These are phyloP conservation scores for Wickerhamomyces canadensis DNA, from an alignment of 805 yeast species.

Conservation along the genomic window DNA sequence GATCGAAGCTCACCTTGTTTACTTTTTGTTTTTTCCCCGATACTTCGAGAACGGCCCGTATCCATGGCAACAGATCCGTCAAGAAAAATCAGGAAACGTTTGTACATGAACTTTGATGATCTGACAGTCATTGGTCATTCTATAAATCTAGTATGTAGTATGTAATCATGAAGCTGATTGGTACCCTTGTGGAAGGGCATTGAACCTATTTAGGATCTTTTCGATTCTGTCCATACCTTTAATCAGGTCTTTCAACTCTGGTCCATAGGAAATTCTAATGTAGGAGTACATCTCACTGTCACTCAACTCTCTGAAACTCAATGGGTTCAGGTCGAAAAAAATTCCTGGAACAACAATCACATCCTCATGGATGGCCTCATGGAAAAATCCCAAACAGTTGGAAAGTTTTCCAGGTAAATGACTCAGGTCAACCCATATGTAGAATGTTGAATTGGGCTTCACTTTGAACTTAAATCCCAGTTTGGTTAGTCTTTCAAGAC, in stretches of 20 bases:
- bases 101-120: no score
- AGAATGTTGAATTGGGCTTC: slow-evolving; percentile 53
- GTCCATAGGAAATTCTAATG: slow-evolving; percentile 56
- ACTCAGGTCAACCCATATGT: slow-evolving; percentile 51
- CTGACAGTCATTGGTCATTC: no score
- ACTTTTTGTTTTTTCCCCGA: no score
- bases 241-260: slow-evolving; percentile 44
- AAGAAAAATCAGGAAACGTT: no score
- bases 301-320: slow-evolving; percentile 38
- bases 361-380: slow-evolving; percentile 54
- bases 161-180: no score
- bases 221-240: slow-evolving; percentile 60
- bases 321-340: slow-evolving; percentile 55
- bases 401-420: slow-evolving; percentile 51
- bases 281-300: slow-evolving; percentile 57
- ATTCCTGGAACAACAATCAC: slow-evolving; percentile 60
- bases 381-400: slow-evolving; percentile 57
- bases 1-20: no score
- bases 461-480: slow-evolving; percentile 51
- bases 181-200: slow-evolving; percentile 33
- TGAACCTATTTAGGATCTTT: slow-evolving; percentile 37
- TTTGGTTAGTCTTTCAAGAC: slow-evolving; percentile 38
- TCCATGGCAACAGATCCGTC: no score
- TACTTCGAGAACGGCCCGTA: no score
- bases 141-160: no score